These are phyloP conservation scores for Zygosaccharomyces lentus DNA, from an alignment of 805 yeast genomes.

Conservation along the genomic window DNA sequence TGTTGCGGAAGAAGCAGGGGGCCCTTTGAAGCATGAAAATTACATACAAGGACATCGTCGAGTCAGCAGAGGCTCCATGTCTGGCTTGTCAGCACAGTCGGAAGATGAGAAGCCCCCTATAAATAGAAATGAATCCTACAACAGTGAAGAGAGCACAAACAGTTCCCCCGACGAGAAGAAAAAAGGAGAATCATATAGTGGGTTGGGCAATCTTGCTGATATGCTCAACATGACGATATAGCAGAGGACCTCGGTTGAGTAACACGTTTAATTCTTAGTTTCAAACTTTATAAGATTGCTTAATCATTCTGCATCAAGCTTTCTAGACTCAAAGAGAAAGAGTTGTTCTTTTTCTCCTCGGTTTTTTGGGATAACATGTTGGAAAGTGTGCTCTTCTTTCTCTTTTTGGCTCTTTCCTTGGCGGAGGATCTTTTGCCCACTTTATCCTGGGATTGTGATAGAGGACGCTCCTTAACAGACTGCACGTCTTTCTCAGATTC, in stretches of 20 bases:
- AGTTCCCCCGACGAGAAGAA: conserved; percentile 8
- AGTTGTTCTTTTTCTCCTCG: conserved; percentile 34
- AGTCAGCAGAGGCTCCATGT: conserved; percentile 25
- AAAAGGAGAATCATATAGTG: conserved; percentile 10
- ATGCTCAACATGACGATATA: conserved; percentile 10
- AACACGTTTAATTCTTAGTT: background rate
- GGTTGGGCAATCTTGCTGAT: conserved; percentile 11
- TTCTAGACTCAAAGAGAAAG: conserved; percentile 42
- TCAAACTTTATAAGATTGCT: background rate
- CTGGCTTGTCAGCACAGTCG: conserved; percentile 15
- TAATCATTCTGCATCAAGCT: conserved; percentile 42
- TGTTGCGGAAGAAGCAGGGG: conserved; percentile 16
- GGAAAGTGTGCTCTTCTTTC: conserved; percentile 43
- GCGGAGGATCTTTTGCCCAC: conserved; percentile 22
- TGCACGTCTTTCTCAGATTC: background rate
- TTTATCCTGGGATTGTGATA: background rate
- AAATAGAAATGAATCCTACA: conserved; percentile 7
- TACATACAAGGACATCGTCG: conserved; percentile 16
- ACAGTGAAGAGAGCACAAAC: conserved; percentile 3
- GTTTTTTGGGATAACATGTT: conserved; percentile 42
- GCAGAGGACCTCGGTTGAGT: background rate
- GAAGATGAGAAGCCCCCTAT: conserved; percentile 9
- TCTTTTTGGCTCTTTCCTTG: conserved; percentile 44
- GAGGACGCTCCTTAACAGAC: background rate
- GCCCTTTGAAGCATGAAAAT: conserved; percentile 19